phyloP scores from a whole-genome alignment of 2,329 filamentous ascomycete genomes.

The Aspergillus pseudotamarii region DNA sequence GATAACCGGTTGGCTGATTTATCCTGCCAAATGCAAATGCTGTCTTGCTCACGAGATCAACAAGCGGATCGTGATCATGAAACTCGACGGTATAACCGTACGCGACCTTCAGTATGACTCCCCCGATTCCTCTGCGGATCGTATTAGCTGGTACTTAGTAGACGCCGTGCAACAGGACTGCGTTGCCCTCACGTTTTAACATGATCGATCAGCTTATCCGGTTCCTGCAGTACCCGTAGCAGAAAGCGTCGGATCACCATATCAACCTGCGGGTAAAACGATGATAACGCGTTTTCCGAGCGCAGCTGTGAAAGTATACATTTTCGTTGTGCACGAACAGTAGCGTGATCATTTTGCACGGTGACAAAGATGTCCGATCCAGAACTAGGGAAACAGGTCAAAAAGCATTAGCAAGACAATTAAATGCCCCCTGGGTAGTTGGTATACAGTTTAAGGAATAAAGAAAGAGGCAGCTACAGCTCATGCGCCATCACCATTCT shows the following conservation, averaged over 20 bases:
- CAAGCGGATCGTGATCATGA: constrained; percentile 32
- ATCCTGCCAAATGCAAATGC: constrained; percentile 46
- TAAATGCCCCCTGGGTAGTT: background rate
- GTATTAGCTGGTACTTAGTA: background rate
- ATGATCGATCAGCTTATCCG: constrained; percentile 43
- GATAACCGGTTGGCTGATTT: constrained; percentile 45
- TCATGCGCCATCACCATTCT: constrained; percentile 24
- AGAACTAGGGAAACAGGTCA: background rate
- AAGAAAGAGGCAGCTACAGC: background rate
- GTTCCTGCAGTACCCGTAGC: constrained; percentile 43
- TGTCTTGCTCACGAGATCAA: constrained; percentile 44
- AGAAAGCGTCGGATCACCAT: constrained; percentile 49
- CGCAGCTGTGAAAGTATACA: constrained; percentile 49
- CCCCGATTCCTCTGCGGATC: constrained; percentile 32
- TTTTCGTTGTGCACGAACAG: constrained; percentile 38
- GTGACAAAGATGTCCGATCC: background rate
- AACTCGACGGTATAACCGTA: constrained; percentile 38
- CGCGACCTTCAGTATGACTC: constrained; percentile 45
- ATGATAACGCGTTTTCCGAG: constrained; percentile 40
- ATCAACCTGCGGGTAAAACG: constrained; percentile 46
- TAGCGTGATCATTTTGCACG: background rate
- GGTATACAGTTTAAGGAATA: constrained; percentile 4
- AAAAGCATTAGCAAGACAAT: background rate
- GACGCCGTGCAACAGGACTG: constrained; percentile 7
- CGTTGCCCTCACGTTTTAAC: constrained; percentile 34